Percentiles rank a stretch among this genome's conserved stretches.
These are phyloP conservation scores for Rubroboletus pulcherrimus DNA, from an alignment of 768 basidiomycete genomes.

Conservation along the genomic window DNA sequence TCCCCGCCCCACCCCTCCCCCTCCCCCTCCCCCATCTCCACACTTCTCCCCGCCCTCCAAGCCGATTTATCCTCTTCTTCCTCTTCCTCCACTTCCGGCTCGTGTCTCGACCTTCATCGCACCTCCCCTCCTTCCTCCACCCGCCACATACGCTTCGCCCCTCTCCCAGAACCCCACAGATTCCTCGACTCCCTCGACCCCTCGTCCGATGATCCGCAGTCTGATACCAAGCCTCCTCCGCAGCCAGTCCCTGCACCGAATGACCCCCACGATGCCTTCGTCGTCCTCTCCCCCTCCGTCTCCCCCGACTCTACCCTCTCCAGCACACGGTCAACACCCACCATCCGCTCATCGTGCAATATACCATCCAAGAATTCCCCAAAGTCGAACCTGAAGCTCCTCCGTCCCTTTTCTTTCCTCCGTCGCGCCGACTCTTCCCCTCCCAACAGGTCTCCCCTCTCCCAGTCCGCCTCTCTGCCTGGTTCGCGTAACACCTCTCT, in stretches of 20 bases:
- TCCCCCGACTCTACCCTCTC: slow-evolving; percentile 22
- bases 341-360: slow-evolving; percentile 14
- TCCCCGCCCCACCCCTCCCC: slow-evolving; percentile 3
- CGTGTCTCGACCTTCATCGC: slow-evolving; percentile 15
- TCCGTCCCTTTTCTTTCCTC: slow-evolving; percentile 22
- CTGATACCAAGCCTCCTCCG: slow-evolving; percentile 6
- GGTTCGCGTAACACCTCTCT: slow-evolving; percentile 9
- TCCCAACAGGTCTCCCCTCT: slow-evolving; percentile 7
- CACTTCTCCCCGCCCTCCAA: slow-evolving; percentile 13
- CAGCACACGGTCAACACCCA: slow-evolving; percentile 19
- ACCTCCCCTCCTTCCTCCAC: slow-evolving; percentile 8
- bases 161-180: slow-evolving; percentile 73
- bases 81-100: slow-evolving; percentile 19
- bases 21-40: slow-evolving; percentile 8
- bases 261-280: slow-evolving; percentile 3
- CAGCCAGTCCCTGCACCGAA: neutral
- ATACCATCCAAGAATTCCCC: neutral
- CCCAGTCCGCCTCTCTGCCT: slow-evolving; percentile 12
- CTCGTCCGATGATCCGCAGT: slow-evolving; percentile 33
- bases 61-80: slow-evolving; percentile 16
- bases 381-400: slow-evolving; percentile 17
- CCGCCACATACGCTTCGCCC: slow-evolving; percentile 71
- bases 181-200: slow-evolving; percentile 5
- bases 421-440: slow-evolving; percentile 12
- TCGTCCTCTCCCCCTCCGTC: slow-evolving; percentile 16